Conservation (phyloP, 108 stramenopile species). For the Cyclotella distinguenda region DNA sequence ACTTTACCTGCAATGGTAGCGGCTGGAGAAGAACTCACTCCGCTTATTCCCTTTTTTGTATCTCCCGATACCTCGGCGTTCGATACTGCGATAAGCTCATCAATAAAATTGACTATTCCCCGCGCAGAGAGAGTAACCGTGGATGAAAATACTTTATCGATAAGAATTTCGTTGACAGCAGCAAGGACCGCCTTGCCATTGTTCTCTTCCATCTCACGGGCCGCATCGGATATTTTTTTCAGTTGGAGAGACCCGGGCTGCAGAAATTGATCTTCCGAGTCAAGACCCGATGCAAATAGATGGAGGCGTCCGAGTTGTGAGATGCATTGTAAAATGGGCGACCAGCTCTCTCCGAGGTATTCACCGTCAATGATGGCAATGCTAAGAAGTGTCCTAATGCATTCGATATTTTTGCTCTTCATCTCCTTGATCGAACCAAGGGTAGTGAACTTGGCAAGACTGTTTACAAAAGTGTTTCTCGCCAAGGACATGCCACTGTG, state of each 20-base stretch:
- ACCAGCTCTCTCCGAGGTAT: conserved; percentile 94
- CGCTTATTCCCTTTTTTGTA: conserved; percentile 71
- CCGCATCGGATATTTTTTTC: conserved; percentile 35
- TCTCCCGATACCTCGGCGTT: conserved; percentile 82
- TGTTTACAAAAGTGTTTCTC: conserved; percentile 93
- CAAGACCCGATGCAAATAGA: conserved; percentile 80
- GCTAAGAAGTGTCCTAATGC: conserved; percentile 87
- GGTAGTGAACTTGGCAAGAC: conserved; percentile 93
- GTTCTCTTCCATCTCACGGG: conserved; percentile 71
- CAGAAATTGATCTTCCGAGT: conserved; percentile 89
- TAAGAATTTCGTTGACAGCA: conserved; percentile 81
- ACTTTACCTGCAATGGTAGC: conserved; percentile 11
- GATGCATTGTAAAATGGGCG: conserved; percentile 92
- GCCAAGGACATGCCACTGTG: conserved; percentile 84
- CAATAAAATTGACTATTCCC: conserved; percentile 86
- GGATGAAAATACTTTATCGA: conserved; percentile 91
- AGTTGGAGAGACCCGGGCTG: conserved; percentile 38
- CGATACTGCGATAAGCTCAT: conserved; percentile 86
- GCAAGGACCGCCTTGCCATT: conserved; percentile 81
- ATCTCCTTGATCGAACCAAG: conserved; percentile 91
- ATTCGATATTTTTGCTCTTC: conserved; percentile 93
- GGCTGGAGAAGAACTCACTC: conserved; percentile 40
- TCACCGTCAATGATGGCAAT: conserved; percentile 95
- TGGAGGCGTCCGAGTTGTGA: conserved; percentile 89
- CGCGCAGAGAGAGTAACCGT: conserved; percentile 78